Conservation (phyloP, 352 stramenopile genomes). For the Phytophthora podocarpi region DNA sequence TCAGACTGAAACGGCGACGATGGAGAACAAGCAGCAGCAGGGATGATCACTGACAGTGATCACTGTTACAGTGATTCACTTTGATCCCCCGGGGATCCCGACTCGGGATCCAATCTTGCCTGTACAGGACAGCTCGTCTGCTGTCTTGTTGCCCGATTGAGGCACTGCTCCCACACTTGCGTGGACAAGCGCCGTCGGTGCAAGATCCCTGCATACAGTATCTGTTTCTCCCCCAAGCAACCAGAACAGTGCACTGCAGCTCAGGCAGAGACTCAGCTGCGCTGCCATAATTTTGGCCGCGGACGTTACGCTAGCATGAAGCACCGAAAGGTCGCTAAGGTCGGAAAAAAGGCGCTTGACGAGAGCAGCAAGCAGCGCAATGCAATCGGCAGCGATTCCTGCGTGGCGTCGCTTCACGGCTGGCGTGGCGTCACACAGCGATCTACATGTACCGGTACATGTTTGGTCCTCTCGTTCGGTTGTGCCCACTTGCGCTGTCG, state of each 20-base stretch:
- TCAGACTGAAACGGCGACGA: no score
- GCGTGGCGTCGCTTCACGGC: no score
- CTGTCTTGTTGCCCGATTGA: not conserved
- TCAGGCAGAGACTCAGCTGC: not conserved
- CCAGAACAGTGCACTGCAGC: not conserved
- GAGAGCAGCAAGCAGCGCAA: not conserved
- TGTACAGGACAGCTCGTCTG: slow-evolving; percentile 4
- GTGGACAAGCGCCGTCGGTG: not conserved
- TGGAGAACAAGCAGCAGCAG: no score
- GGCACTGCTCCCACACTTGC: no score
- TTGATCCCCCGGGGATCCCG: no score
- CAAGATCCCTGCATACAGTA: no score
- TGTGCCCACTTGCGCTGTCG: no score
- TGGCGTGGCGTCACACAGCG: not conserved
- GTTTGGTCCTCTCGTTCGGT: slow-evolving; percentile 5
- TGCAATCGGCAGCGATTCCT: not conserved
- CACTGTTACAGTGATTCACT: no score
- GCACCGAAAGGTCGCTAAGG: slow-evolving; percentile 19
- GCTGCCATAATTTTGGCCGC: not conserved
- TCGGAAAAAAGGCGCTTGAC: slow-evolving; percentile 20
- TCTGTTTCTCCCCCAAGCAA: no score
- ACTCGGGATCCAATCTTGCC: slow-evolving; percentile 1
- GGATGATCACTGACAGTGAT: no score
- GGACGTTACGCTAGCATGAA: slow-evolving; percentile 21
- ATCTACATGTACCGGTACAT: no score